Evolutionary conservation across 106 monocot species (phyloP).

Genomic region (Dendrobium catenatum): DNA sequence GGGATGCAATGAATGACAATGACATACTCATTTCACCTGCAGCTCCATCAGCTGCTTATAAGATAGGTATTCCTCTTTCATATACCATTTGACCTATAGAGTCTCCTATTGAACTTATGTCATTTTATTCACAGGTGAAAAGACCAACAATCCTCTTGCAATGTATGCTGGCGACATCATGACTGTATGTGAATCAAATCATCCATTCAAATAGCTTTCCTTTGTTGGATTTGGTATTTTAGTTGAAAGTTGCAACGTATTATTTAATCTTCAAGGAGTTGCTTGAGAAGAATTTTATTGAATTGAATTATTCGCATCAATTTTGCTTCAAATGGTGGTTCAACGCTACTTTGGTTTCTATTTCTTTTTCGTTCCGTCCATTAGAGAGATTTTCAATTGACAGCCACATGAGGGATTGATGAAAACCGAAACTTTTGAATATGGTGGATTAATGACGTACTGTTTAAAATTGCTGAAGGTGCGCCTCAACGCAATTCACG

Average conservation of each 20-base stretch:
- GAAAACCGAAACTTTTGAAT: too few species aligned
- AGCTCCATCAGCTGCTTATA: constrained; percentile 90
- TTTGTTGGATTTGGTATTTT: not conserved
- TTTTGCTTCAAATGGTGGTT: not conserved
- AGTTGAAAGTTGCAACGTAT: too few species aligned
- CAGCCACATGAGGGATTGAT: too few species aligned
- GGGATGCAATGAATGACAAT: constrained; percentile 59
- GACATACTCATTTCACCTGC: constrained; percentile 97
- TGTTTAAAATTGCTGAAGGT: too few species aligned
- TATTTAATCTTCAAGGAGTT: not conserved
- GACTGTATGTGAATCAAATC: constrained; percentile 49
- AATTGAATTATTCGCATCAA: not conserved
- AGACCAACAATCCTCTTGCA: constrained; percentile 81
- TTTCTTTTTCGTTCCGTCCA: too few species aligned
- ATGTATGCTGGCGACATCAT: constrained; percentile 98
- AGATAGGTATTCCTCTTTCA: constrained; percentile 41
- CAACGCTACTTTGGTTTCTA: not conserved
- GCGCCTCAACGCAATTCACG: too few species aligned
- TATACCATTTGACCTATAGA: not conserved
- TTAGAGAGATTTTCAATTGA: too few species aligned
- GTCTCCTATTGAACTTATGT: constrained; percentile 5
- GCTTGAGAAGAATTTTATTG: not conserved
- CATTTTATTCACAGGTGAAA: constrained; percentile 62
- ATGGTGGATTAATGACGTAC: too few species aligned
- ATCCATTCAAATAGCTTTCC: not conserved